These are phyloP conservation scores for Begonia fuchsioides DNA, from an alignment of 306 rosid species.

Conservation along the genomic window DNA sequence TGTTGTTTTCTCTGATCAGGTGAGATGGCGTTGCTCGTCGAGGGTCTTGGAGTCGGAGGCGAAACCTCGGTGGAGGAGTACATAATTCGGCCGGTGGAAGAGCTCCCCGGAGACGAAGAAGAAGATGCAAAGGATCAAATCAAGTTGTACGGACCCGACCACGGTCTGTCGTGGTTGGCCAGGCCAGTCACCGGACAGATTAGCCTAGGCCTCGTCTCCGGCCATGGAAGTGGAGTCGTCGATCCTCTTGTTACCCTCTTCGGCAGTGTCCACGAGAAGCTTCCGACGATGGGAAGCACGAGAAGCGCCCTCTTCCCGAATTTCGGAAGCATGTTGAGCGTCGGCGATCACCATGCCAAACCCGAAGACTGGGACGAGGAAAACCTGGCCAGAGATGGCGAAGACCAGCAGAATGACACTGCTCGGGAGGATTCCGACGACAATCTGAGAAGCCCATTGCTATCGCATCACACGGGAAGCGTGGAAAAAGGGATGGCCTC, in stretches of 20 bases:
- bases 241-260: slow-evolving; percentile 30
- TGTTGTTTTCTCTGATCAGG: slow-evolving; percentile 16
- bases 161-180: slow-evolving; percentile 19
- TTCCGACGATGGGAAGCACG: slow-evolving; percentile 20
- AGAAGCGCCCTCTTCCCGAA: slow-evolving; percentile 20
- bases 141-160: slow-evolving; percentile 22
- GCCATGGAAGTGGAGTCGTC: slow-evolving; percentile 22
- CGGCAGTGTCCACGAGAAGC: too few relatives aligned
- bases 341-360: slow-evolving; percentile 7
- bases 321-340: slow-evolving; percentile 20
- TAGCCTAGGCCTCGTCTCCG: slow-evolving; percentile 13
- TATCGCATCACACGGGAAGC: slow-evolving; percentile 16
- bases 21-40: slow-evolving; percentile 27
- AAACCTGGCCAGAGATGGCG: slow-evolving; percentile 10
- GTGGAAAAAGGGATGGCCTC: slow-evolving; percentile 10
- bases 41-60: slow-evolving; percentile 25
- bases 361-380: slow-evolving; percentile 24
- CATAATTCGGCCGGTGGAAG: slow-evolving; percentile 21
- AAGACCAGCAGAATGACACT: slow-evolving; percentile 9
- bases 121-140: slow-evolving; percentile 16
- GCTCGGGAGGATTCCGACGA: slow-evolving; percentile 19
- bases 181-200: slow-evolving; percentile 19
- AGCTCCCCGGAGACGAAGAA: slow-evolving; percentile 5
- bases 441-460: slow-evolving; percentile 19
- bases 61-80: slow-evolving; percentile 28